Evolutionary conservation across 2,329 filamentous ascomycete species (phyloP), one percentile per base, ranked within the genome.

Genomic region (Hymenoscyphus infarciens): DNA sequence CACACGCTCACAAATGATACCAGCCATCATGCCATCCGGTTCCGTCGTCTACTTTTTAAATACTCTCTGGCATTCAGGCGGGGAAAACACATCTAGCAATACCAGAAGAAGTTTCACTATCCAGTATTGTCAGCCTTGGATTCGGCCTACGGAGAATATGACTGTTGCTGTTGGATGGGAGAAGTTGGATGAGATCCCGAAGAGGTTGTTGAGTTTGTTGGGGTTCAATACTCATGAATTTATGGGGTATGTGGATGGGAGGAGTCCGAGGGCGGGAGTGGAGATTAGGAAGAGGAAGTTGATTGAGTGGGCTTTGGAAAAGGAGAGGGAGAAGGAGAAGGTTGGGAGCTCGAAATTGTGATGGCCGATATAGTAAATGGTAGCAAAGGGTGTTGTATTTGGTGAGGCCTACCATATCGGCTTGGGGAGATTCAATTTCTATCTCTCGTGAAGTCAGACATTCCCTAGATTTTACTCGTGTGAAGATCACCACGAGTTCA

Each of bases 61-160:
- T 54, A 74, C 72, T 3, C 25, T 73, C 2, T 74, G 67, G 67
- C 72, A 74, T 55, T 66, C 66, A 2, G 71, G 70, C 2, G 72
- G 71, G 2, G 69, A 69, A 16, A 74, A 73, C 42, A 71, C 29
- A 16, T 63, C 63, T 2, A 29, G 64, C 33, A 62, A 61, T 11
- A 61, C 61, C 2, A 62, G 71, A 16, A 59, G 71, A 52, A 70
- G 68, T 35, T 61, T 73, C 55, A 73, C 71, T 3, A 61, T 72
- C 1, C 72, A 73, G 56, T 74, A 73, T 56, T 74, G 72, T 52
- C 71, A 73, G 61, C 72, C 69, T 5, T 81, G 73, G 73, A 72
- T 76, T 27, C 66, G 75, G n/a, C 71, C 73, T n/a, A 70, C 68
- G 57, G 76, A 77, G 65, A 77, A 77, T 57, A 72, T 75, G 67